Evolutionary conservation across 2,329 filamentous ascomycete species (phyloP), one percentile per base, ranked within the genome.

Genomic region (Alternaria postmessia): DNA sequence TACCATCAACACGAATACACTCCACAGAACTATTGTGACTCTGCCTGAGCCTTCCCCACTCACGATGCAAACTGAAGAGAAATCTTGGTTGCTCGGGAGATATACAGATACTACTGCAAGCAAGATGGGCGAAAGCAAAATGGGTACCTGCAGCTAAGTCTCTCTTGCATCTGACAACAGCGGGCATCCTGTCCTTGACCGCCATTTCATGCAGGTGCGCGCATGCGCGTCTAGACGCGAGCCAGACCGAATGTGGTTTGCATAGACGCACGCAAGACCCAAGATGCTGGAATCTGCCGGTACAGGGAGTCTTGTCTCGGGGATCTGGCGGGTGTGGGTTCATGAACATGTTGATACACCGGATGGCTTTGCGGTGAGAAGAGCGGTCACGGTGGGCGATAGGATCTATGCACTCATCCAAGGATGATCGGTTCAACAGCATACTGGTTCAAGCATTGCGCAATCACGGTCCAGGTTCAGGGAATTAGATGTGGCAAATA

Each of bases 201-300:
- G 62, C 62, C 59, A 47, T 64, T 64, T 63, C 46, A 63, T 64
- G 62, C 56, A 62, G 51, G 48, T 44, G 56, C 59, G 55, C 59
- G 51, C 36, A 30, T 41, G 49, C 42, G 49, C 51, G 26, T 49
- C 32, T 49, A 49, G 34, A 34, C 30, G 46, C 46, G n/a, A 30
- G 18, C 44, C 36, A 51, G 42, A 28, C 46, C 46, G 7, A 59
- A 55, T 43, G 26, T 41, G 16, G 32, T 22, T 52, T 34, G 48
- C 55, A 42, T 44, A 46, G n/a, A 57, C 49, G 54, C 46, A 41
- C 43, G 26, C 47, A 51, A 52, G 53, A 41, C 46, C 36, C 48
- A 53, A 36, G 43, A 57, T 61, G 54, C 42, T 53, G 28, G 41
- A 32, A 57, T 42, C 39, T 57, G 58, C 48, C 53, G 44, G 28